These are phyloP conservation scores for Atalantia buxifolia DNA, from an alignment of 345 rosid species.

Conservation along the genomic window DNA sequence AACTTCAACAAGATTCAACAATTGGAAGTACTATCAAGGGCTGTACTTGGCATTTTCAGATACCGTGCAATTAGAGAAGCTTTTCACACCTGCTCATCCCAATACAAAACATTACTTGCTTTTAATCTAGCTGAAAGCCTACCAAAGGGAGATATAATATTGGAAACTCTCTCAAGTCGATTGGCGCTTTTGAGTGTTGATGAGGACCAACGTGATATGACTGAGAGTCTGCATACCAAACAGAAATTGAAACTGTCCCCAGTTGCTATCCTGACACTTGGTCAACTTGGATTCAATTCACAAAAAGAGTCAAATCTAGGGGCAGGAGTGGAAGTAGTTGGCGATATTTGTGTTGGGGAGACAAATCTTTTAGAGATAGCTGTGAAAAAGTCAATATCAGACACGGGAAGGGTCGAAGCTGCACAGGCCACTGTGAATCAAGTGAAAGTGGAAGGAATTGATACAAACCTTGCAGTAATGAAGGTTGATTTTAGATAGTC, in stretches of 20 bases:
- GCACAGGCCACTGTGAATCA: constrained; percentile 92
- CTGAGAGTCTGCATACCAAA: constrained; percentile 40
- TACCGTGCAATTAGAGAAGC: constrained; percentile 81
- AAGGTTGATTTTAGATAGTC: constrained; percentile 42
- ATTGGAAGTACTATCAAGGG: constrained; percentile 73
- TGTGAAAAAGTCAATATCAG: constrained; percentile 65
- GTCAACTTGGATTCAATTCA: constrained; percentile 58
- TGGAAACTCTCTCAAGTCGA: constrained; percentile 64
- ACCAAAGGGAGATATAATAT: constrained; percentile 78
- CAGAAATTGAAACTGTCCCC: constrained; percentile 51
- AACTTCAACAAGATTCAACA: constrained; percentile 61
- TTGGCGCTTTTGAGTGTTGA: constrained; percentile 45
- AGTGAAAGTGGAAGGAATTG: constrained; percentile 96
- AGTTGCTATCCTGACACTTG: constrained; percentile 54
- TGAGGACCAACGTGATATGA: constrained; percentile 26
- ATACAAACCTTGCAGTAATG: constrained; percentile 84
- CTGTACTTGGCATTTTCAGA: constrained; percentile 66
- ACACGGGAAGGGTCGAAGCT: constrained; percentile 78
- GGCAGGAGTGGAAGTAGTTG: constrained; percentile 36
- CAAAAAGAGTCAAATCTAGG: constrained; percentile 43
- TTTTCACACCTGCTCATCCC: constrained; percentile 70
- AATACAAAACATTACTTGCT: constrained; percentile 72
- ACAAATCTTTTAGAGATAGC: constrained; percentile 74
- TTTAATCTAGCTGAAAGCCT: constrained; percentile 92
- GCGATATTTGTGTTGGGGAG: constrained; percentile 83